phyloP scores from a whole-genome alignment of 257 asterid genomes.

The Gentiana straminea region DNA sequence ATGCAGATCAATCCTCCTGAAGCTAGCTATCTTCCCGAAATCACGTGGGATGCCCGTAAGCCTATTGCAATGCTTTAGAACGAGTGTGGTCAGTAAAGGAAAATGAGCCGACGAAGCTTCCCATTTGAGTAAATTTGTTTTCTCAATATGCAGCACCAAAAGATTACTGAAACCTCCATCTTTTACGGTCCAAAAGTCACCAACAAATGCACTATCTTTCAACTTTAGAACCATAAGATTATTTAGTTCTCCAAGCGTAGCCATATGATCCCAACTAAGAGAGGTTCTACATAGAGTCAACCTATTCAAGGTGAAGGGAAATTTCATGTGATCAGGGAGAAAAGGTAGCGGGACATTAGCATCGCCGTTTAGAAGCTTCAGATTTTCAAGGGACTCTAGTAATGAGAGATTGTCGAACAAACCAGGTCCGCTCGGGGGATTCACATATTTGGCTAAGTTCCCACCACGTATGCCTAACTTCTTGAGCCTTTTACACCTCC shows the following conservation, averaged over 20 bases:
- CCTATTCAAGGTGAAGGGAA: slow-evolving; percentile 1
- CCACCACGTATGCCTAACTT: slow-evolving; percentile 27
- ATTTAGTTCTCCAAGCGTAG: neutral
- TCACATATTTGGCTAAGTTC: neutral
- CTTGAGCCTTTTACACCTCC: slow-evolving; percentile 16
- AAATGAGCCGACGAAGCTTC: slow-evolving; percentile 10
- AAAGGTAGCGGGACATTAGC: neutral
- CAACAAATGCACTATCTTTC: neutral
- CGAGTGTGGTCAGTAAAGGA: slow-evolving; percentile 9
- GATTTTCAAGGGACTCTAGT: slow-evolving; percentile 14
- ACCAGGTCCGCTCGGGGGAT: neutral
- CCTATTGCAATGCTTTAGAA: slow-evolving; percentile 9
- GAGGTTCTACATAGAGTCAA: slow-evolving; percentile 2
- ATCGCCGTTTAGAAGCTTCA: slow-evolving; percentile 31
- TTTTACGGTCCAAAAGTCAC: slow-evolving; percentile 11
- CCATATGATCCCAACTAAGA: slow-evolving; percentile 1
- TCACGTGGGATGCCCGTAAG: neutral
- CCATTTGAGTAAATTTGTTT: slow-evolving; percentile 9
- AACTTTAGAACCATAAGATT: neutral
- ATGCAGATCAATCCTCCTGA: neutral
- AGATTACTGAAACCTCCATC: slow-evolving; percentile 12
- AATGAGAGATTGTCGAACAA: slow-evolving; percentile 4
- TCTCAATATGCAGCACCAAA: slow-evolving; percentile 8
- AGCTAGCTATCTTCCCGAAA: neutral
- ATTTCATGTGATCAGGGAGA: neutral